A percentile compares a stretch with the other conserved stretches of the same genome.
phyloP scores from a whole-genome alignment of 805 yeast species.

The Metschnikowia henanensis region DNA sequence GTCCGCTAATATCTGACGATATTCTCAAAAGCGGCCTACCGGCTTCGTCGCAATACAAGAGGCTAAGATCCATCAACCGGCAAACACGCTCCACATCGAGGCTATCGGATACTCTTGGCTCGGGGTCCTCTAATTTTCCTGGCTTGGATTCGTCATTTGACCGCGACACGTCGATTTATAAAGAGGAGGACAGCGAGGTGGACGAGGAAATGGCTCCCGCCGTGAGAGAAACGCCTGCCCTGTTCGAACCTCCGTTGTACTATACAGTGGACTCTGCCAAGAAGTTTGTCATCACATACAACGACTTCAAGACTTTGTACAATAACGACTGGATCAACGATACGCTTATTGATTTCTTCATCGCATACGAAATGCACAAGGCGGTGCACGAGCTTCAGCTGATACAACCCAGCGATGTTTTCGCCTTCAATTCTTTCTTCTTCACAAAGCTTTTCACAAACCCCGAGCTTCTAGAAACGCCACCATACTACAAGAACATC shows the following conservation, averaged over 20 bases:
- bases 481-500: slow-evolving; percentile 58
- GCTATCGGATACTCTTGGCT: background rate
- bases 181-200: background rate
- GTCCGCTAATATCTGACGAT: slow-evolving; percentile 8
- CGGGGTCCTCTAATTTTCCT: background rate
- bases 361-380: slow-evolving; percentile 53
- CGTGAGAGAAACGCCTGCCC: slow-evolving; percentile 29
- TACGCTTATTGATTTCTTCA: slow-evolving; percentile 79
- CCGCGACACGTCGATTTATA: background rate
- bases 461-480: slow-evolving; percentile 18
- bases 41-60: slow-evolving; percentile 1
- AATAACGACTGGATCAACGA: slow-evolving; percentile 91
- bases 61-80: slow-evolving; percentile 1
- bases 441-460: slow-evolving; percentile 58
- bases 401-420: slow-evolving; percentile 39
- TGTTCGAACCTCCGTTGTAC: slow-evolving; percentile 47
- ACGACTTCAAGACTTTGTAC: slow-evolving; percentile 78
- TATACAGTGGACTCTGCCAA: slow-evolving; percentile 55
- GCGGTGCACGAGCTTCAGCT: slow-evolving; percentile 25
- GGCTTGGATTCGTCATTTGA: background rate
- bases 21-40: slow-evolving; percentile 15
- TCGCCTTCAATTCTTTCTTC: slow-evolving; percentile 81
- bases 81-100: slow-evolving; percentile 11
- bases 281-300: slow-evolving; percentile 54
- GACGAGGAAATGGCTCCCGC: slow-evolving; percentile 1